phyloP scores from a whole-genome alignment of 108 stramenopile species.

The Mediolabrus comicus region DNA sequence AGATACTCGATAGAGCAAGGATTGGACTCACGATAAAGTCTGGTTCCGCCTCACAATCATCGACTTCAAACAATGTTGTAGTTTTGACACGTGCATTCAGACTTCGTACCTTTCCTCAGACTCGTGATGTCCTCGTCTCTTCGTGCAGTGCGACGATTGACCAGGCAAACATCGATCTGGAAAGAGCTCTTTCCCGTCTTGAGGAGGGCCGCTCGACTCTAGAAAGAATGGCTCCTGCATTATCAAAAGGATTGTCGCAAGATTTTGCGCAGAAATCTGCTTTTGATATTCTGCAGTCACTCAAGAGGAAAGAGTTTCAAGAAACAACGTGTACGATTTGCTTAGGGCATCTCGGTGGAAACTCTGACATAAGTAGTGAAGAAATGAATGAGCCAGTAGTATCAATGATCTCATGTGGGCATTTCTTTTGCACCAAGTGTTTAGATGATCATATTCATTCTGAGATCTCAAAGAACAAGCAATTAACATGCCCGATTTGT shows the following conservation, averaged over 20 bases:
- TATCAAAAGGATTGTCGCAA: not conserved
- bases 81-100: not conserved
- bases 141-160: not conserved
- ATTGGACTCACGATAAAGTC: not conserved
- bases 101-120: not conserved
- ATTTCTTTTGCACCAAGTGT: slow-evolving; percentile 47
- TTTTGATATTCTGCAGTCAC: slow-evolving; percentile 37
- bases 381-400: slow-evolving; percentile 8
- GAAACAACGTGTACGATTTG: slow-evolving; percentile 47
- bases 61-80: not conserved
- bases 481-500: slow-evolving; percentile 34
- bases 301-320: slow-evolving; percentile 13
- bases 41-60: not conserved
- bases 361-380: not conserved
- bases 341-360: slow-evolving; percentile 26
- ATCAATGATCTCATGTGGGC: slow-evolving; percentile 47
- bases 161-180: not conserved
- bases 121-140: not conserved
- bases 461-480: not conserved
- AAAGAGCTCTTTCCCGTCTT: slow-evolving; percentile 1
- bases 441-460: slow-evolving; percentile 24
- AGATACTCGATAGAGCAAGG: slow-evolving; percentile 1
- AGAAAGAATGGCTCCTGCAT: slow-evolving; percentile 3
- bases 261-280: slow-evolving; percentile 13
- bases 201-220: not conserved